Evolutionary conservation across 2,329 filamentous ascomycete genomes (phyloP), one percentile per base, ranked within the genome.

Genomic region (Colletotrichum falcatum): DNA sequence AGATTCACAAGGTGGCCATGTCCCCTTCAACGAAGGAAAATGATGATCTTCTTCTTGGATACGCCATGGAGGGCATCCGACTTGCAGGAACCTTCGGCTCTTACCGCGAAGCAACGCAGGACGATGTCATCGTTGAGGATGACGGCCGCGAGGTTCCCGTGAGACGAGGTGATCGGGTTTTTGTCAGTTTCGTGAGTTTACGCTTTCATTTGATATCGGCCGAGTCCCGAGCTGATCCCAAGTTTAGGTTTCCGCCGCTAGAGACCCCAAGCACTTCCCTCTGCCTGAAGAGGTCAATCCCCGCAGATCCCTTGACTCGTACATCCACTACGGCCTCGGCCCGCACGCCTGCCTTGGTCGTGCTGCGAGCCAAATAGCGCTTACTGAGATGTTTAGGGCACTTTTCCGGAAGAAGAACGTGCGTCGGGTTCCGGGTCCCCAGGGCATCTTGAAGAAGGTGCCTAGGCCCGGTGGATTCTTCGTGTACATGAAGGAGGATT

Each of bases 41-140:
- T 0, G 91, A 94, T 73, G 84, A 89, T 1, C 81, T 88, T 42
- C 84, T 95, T 2, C 84, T 92, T 1, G 90, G 89, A 48, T 94
- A 93, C 76, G 89, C 88, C 53, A 85, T 92, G 83, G 94, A 94
- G 79, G 92, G 90, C 20, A 86, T 92, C 65, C 90, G 92, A 48
- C 83, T 95, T 63, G 88, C 89, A 5, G 89, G 90, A 14, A 88
- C 88, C 0, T 88, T 89, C 65, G 87, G 87, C 12, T 83, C 89
- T 1, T 90, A 89, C 81, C 88, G 91, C 48, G 82, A 88, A 65
- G 87, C 86, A 2, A 79, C 84, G 0, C 78, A 76, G 0, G 76
- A 80, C 23, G 83, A 86, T 60, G 81, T 82, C 1, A 83, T 88
- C 56, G 69, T 79, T 42, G 82, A 89, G 59, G 84, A 89, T 33